Base-by-base conservation (phyloP, 1,284 basidiomycete genomes). In the Stygiomarasmius scandens region DNA sequence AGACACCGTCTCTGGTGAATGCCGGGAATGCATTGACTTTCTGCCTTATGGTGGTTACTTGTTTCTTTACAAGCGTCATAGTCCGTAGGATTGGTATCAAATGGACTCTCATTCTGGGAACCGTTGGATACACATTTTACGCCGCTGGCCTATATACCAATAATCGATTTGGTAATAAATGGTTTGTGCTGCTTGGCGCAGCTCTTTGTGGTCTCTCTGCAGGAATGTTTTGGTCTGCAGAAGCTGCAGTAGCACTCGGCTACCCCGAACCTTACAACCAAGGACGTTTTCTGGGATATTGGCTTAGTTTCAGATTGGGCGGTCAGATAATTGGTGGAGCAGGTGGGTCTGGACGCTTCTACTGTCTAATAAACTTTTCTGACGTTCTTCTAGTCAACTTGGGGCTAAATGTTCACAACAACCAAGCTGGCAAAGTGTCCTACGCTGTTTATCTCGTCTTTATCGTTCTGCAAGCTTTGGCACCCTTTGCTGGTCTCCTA, bases 251-350 rank as follows among this genome's bases (percentile, higher is more conserved):
- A 25, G 62, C 62, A 5, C 34, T 63, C 12, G 27, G 49, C 14
- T 63, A 63, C 36, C 62, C 61, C 6, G 62, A 63, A 47, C 62
- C 62, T 1, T 53, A 54, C 22, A 57, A 58, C 36, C 51, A 57
- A 38, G 62, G 62, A 27, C 56, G 53, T 47, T 56, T 57, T 24
- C 48, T 63, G 4, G 62, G 62, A 1, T 52, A 54, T 19, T 63
- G 62, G 62, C 58, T 63, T 1, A 54, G 50, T 34, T 57, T 52
- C 27, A 41, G 59, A 5, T 48, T 59, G 20, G 36, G 44, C 12
- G 61, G 61, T 1, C 61, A 63, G 48, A 55, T 63, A 32, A 25
- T 63, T 45, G 61, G 61, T 24, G 61, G 61, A 6, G 61, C 61
- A 3, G 29, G 29, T 32, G 29, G 12, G 29, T 32, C 12, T 12